These are phyloP conservation scores for Penicillium flavigenum DNA, from an alignment of 495 filamentous ascomycete genomes.

Conservation along the genomic window DNA sequence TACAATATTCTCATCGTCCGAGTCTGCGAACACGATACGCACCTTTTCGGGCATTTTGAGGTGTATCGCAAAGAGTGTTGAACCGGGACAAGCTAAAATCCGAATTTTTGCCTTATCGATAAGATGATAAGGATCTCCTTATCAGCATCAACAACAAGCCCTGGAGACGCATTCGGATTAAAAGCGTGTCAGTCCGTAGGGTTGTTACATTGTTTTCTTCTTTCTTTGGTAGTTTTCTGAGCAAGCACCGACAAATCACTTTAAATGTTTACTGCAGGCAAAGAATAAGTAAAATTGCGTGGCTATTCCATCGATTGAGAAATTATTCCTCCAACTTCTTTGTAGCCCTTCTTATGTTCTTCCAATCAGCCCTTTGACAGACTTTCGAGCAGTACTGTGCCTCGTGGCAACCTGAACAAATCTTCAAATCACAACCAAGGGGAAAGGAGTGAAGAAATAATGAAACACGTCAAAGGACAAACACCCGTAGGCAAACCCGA, in stretches of 20 bases:
- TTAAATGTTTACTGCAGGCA: background rate
- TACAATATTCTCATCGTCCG: constrained; percentile 18
- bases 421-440: too few species aligned
- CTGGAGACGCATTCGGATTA: too few species aligned
- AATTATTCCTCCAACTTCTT: background rate
- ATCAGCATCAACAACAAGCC: background rate
- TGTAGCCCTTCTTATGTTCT: background rate
- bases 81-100: background rate
- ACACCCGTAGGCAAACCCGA: too few species aligned
- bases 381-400: background rate
- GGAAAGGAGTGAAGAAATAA: too few species aligned
- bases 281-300: background rate
- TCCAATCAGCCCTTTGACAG: background rate
- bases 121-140: constrained; percentile 15
- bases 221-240: too few species aligned
- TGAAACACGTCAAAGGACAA: too few species aligned
- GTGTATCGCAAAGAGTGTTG: constrained; percentile 11
- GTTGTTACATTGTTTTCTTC: too few species aligned
- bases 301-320: background rate
- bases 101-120: constrained; percentile 27
- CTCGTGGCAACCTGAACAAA: background rate
- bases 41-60: constrained; percentile 52
- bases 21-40: constrained; percentile 26
- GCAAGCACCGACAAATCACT: too few species aligned
- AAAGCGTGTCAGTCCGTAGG: too few species aligned